phyloP scores from a whole-genome alignment of 177 flowering plant species.

The Vitis hybrid region DNA sequence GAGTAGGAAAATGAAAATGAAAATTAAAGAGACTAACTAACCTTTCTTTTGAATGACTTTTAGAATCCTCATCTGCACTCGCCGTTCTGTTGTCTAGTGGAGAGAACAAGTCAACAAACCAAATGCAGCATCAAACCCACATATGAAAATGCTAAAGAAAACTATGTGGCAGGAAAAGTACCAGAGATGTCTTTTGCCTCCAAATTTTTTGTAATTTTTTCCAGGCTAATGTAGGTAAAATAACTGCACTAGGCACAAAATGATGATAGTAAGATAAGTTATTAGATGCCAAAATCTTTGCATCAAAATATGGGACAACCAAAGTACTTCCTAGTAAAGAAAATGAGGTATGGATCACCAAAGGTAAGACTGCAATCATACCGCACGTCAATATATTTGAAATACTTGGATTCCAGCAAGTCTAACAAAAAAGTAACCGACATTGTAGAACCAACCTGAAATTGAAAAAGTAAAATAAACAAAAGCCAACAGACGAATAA shows the following conservation, averaged over 20 bases:
- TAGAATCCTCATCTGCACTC: conserved; percentile 16
- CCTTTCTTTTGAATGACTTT: conserved; percentile 38
- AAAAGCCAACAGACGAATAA: background rate
- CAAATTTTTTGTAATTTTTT: conserved; percentile 49
- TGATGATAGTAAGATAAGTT: background rate
- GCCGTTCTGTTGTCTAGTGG: conserved; percentile 23
- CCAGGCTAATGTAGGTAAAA: conserved; percentile 73
- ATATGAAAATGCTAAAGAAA: background rate
- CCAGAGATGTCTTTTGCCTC: conserved; percentile 40
- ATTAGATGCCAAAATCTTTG: background rate
- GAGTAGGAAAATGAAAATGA: background rate
- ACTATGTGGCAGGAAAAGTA: conserved; percentile 14
- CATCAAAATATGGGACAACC: background rate
- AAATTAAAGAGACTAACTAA: conserved; percentile 30
- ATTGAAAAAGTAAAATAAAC: background rate
- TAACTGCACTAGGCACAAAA: conserved; percentile 49
- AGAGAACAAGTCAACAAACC: background rate
- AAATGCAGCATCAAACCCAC: background rate
- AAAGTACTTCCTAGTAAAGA: background rate
- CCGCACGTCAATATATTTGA: conserved; percentile 86
- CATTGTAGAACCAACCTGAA: conserved; percentile 55
- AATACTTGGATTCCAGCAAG: conserved; percentile 62
- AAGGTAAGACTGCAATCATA: conserved; percentile 23
- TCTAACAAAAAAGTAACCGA: conserved; percentile 42
- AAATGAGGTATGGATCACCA: background rate